Conservation (phyloP, 2,329 filamentous ascomycete genomes). For the Sporothrix pseudoabietina region DNA sequence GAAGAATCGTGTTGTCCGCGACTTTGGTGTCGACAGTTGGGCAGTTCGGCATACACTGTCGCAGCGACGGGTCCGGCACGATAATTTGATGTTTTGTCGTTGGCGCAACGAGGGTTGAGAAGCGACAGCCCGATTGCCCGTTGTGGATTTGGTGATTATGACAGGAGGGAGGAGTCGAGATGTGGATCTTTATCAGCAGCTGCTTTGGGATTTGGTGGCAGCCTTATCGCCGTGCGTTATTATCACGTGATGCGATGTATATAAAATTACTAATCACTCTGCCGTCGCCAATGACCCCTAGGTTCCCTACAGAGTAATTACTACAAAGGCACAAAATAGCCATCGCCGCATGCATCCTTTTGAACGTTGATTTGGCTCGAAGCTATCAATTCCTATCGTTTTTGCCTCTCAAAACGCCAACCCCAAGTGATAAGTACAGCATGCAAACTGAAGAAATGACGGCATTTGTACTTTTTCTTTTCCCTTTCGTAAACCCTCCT, state of each 20-base stretch:
- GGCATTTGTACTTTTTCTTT: constrained; percentile 14
- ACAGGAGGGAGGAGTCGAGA: constrained; percentile 17
- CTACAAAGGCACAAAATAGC: background rate
- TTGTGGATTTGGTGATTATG: background rate
- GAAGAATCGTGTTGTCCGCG: background rate
- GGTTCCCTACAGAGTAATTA: background rate
- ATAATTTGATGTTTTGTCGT: constrained; percentile 19
- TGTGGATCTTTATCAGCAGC: constrained; percentile 16
- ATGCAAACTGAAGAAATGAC: background rate
- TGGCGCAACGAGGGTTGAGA: constrained; percentile 12
- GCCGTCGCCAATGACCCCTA: too few species aligned
- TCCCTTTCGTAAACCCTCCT: background rate
- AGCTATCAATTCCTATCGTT: background rate
- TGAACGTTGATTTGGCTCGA: background rate
- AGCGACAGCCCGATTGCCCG: constrained; percentile 7
- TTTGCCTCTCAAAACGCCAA: background rate
- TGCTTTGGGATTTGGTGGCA: constrained; percentile 6
- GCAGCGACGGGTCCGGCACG: background rate
- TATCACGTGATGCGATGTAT: background rate
- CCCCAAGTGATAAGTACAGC: constrained; percentile 2
- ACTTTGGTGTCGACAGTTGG: background rate
- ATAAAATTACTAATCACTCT: background rate
- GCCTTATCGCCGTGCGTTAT: background rate
- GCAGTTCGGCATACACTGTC: background rate
- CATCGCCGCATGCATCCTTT: background rate